Conservation (phyloP, 441 rosid genomes). For the Brassica hybrid region DNA sequence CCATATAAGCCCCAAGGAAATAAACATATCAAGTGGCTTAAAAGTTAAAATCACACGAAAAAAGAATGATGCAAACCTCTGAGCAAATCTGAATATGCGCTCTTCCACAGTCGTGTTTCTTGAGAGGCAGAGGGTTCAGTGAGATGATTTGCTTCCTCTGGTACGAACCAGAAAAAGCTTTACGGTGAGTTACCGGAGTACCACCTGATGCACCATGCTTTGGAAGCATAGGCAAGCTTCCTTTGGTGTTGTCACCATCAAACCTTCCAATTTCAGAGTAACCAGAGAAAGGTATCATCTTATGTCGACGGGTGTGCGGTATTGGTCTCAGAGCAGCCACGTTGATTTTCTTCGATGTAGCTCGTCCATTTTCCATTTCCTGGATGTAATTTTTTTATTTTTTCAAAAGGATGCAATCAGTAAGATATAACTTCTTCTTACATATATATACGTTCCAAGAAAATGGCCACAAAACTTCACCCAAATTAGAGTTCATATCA, state of each 20-base stretch:
- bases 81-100: slow-evolving; percentile 94
- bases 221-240: slow-evolving; percentile 62
- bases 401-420: slow-evolving; percentile 4
- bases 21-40: neutral
- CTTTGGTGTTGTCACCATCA: slow-evolving; percentile 76
- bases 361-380: slow-evolving; percentile 61
- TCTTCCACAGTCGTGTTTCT: slow-evolving; percentile 97
- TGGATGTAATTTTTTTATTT: slow-evolving; percentile 4
- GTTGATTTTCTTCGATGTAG: slow-evolving; percentile 52
- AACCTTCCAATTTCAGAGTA: slow-evolving; percentile 74
- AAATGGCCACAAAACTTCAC: neutral
- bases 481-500: slow-evolving; percentile 1
- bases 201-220: slow-evolving; percentile 61
- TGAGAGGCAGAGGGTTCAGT: slow-evolving; percentile 89
- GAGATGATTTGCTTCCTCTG: slow-evolving; percentile 93
- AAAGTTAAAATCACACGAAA: neutral
- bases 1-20: neutral
- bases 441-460: neutral
- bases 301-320: slow-evolving; percentile 78
- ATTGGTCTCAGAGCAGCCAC: slow-evolving; percentile 88
- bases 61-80: slow-evolving; percentile 60
- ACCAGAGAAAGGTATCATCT: slow-evolving; percentile 81
- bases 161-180: slow-evolving; percentile 74
- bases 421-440: slow-evolving; percentile 1
- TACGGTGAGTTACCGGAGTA: slow-evolving; percentile 68